phyloP scores from a whole-genome alignment of 768 basidiomycete species.

The Boletus rubescentipes region DNA sequence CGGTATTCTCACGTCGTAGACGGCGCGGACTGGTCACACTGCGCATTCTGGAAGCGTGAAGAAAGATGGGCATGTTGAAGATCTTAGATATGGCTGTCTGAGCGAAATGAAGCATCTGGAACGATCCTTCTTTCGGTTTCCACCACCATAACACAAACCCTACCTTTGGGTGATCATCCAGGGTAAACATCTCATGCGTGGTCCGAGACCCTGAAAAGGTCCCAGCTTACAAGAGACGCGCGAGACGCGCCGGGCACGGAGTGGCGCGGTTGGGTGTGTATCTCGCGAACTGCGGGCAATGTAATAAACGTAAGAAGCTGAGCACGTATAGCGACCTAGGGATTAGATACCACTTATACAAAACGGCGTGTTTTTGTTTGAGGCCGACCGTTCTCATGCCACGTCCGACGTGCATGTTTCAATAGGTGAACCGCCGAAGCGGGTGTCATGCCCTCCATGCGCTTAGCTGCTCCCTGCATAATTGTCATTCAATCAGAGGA shows the following conservation, averaged over 20 bases:
- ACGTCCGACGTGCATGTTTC: conserved; percentile 52
- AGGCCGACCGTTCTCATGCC: conserved; percentile 9
- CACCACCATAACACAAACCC: not conserved
- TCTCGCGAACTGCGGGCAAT: not conserved
- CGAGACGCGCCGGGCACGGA: conserved; percentile 1
- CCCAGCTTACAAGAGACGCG: not conserved
- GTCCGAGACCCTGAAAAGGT: not conserved
- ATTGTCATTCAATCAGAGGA: not conserved
- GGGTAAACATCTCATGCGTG: not conserved
- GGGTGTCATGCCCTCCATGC: conserved; percentile 94
- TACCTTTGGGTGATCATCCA: not conserved
- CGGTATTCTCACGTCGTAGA: conserved; percentile 7
- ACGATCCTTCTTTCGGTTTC: not conserved
- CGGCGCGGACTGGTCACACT: not conserved
- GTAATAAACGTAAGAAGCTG: not conserved
- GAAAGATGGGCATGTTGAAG: not conserved
- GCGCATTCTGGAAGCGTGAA: not conserved
- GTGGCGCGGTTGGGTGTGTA: not conserved
- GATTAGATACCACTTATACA: not conserved
- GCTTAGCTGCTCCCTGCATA: conserved; percentile 82
- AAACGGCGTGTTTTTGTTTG: not conserved
- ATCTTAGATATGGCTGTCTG: not conserved
- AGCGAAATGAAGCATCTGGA: not conserved
- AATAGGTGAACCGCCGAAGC: conserved; percentile 67
- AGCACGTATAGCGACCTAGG: not conserved